phyloP scores from a whole-genome alignment of 495 filamentous ascomycete genomes.

The Xylaria acuta region DNA sequence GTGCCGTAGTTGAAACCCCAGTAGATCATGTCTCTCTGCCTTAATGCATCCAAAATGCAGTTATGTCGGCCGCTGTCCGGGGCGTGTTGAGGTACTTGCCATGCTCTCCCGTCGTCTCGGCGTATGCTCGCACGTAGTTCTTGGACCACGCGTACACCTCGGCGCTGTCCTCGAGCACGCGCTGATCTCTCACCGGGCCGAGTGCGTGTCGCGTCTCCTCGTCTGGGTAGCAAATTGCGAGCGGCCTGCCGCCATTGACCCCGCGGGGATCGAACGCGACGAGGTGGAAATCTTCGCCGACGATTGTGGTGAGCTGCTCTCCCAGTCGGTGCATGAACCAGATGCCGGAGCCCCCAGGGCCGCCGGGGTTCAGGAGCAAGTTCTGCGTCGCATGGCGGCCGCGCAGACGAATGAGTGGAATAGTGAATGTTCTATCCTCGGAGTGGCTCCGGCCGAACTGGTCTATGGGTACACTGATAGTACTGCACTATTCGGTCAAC shows the following conservation, averaged over 20 bases:
- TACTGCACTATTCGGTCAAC: not conserved
- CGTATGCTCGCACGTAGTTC: slow-evolving; percentile 47
- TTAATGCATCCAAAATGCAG: slow-evolving; percentile 53
- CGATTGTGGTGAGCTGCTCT: slow-evolving; percentile 40
- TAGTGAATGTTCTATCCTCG: slow-evolving; percentile 44
- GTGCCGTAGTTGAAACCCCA: slow-evolving; percentile 74
- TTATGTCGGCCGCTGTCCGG: slow-evolving; percentile 59
- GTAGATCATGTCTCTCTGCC: slow-evolving; percentile 56
- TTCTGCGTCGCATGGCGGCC: slow-evolving; percentile 48
- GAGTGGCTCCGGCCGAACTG: slow-evolving; percentile 46
- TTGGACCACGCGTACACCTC: slow-evolving; percentile 49
- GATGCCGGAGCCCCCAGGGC: slow-evolving; percentile 51
- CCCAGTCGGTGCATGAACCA: slow-evolving; percentile 44
- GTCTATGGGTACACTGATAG: slow-evolving; percentile 52
- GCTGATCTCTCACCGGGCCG: slow-evolving; percentile 36
- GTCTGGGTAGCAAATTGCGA: slow-evolving; percentile 47
- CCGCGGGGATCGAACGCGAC: slow-evolving; percentile 55
- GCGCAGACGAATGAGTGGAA: slow-evolving; percentile 52
- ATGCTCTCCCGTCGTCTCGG: slow-evolving; percentile 51
- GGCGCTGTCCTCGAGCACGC: slow-evolving; percentile 43
- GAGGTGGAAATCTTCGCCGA: slow-evolving; percentile 54
- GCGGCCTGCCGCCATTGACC: slow-evolving; percentile 48
- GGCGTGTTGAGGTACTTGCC: slow-evolving; percentile 53
- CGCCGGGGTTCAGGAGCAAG: slow-evolving; percentile 55
- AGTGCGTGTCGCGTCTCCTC: slow-evolving; percentile 34